These are phyloP conservation scores for Penicillium nordicum DNA, from an alignment of 2,329 filamentous ascomycete genomes.

Conservation along the genomic window DNA sequence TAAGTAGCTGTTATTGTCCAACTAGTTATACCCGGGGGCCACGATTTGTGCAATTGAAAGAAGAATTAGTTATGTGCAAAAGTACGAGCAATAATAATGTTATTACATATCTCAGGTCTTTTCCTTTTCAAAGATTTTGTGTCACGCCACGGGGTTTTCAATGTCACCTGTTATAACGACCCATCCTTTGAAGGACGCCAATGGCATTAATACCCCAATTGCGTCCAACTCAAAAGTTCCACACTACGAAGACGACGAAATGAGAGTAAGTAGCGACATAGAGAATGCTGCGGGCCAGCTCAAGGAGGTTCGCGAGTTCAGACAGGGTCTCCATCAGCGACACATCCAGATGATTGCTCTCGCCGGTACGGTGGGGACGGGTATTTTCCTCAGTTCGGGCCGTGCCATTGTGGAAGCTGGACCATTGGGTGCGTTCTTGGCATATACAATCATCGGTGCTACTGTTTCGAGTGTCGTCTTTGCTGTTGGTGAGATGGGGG, in stretches of 20 bases:
- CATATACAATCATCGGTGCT: conserved; percentile 39
- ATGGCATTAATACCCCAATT: conserved; percentile 4
- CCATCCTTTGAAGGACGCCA: not conserved
- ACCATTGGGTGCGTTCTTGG: conserved; percentile 34
- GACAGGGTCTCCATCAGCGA: conserved; percentile 30
- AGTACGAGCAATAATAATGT: not conserved
- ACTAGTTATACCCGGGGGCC: not conserved
- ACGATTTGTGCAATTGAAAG: not conserved
- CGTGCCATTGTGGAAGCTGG: conserved; percentile 32
- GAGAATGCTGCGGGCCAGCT: conserved; percentile 22
- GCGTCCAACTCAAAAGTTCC: conserved; percentile 6
- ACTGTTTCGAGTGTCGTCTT: conserved; percentile 34
- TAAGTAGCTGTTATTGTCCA: not conserved
- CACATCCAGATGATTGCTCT: conserved; percentile 41
- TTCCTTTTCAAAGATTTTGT: not conserved
- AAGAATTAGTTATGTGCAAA: conserved; percentile 1
- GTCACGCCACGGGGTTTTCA: not conserved
- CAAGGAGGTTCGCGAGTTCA: conserved; percentile 20
- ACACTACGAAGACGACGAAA: conserved; percentile 8
- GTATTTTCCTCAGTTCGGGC: conserved; percentile 38
- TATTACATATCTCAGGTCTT: not conserved
- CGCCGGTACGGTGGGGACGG: conserved; percentile 38
- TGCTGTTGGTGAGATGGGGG: conserved; percentile 37
- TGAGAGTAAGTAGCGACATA: conserved; percentile 12
- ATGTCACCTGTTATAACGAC: not conserved